Conservation (phyloP, 495 filamentous ascomycete species). For the Elasticomyces elasticus region DNA sequence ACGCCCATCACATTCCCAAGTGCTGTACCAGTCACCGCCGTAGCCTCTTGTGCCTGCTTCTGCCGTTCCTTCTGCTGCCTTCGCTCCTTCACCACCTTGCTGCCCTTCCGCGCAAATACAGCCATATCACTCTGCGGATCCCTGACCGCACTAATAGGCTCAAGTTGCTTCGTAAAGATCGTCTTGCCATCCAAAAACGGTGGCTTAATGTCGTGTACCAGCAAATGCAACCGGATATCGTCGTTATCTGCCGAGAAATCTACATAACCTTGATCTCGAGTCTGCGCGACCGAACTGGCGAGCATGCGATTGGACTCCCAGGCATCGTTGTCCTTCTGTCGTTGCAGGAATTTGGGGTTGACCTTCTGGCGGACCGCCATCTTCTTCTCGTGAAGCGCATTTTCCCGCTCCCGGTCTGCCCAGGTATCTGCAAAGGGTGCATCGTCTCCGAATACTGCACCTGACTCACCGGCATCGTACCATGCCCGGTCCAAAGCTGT, state of each 20-base stretch:
- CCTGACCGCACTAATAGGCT: constrained; percentile 83
- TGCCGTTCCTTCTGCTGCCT: constrained; percentile 88
- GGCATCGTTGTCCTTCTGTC: constrained; percentile 87
- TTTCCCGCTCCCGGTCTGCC: constrained; percentile 62
- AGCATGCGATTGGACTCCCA: constrained; percentile 99
- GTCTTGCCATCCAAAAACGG: constrained; percentile 92
- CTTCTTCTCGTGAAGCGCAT: constrained; percentile 63
- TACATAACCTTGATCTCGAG: constrained; percentile 58
- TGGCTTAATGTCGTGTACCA: constrained; percentile 88
- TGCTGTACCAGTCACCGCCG: constrained; percentile 83
- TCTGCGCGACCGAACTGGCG: constrained; percentile 86
- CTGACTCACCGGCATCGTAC: constrained; percentile 67
- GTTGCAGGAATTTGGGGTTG: constrained; percentile 64
- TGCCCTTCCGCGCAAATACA: constrained; percentile 93
- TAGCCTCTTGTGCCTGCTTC: constrained; percentile 91
- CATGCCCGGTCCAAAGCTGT: constrained; percentile 78
- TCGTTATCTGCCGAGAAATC: constrained; percentile 91
- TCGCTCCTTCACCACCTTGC: constrained; percentile 81
- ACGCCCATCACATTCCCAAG: constrained; percentile 91
- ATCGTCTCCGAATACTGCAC: constrained; percentile 69
- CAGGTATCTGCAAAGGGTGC: constrained; percentile 52
- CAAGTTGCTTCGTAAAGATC: constrained; percentile 94
- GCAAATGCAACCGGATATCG: constrained; percentile 75
- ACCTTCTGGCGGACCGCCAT: constrained; percentile 46
- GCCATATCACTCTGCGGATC: constrained; percentile 99